Evolutionary conservation across 2,329 filamentous ascomycete genomes (phyloP), one percentile per base, ranked within the genome.

Genomic region (Trichophyton verrucosum): DNA sequence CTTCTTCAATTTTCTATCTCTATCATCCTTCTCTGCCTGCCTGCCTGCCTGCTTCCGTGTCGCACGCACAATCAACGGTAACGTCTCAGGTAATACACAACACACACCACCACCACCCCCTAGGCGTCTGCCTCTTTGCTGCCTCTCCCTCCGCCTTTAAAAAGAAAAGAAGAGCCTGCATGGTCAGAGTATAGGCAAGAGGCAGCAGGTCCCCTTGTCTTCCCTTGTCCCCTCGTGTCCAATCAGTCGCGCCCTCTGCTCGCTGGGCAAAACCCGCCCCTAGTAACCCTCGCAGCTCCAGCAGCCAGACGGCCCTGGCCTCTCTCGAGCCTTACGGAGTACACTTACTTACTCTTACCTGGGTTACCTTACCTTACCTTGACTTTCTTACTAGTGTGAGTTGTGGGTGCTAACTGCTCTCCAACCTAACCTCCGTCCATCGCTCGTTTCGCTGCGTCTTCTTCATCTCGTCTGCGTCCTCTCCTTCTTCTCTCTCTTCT

Each of bases 151-250:
- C 40, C n/a, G 40, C 40, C 15, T n/a, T n/a, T n/a, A 44, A 44
- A 44, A n/a, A 44, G 6, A 44, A 44, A n/a, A 44, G 40, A 13
- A 36, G 33, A 27, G 33, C 7, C 33, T 44, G 40, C 40, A 44
- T 44, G 40, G 40, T 17, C 13, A 44, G n/a, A 44, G 13, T 17
- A 3, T 17, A 44, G 24, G 24, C 17, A 47, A 72, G 33, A 36
- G 33, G 33, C 64, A 3, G 71, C 71, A 8, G 72, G 57, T 2
- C 71, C 71, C 4, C 70, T 66, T 47, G 44, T 24, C 20, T 59
- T 11, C 11, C 33, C 33, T 36, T 36, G 33, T 36, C 33, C 33
- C 8, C 8, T 36, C 33, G 33, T 20, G 59, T 57, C 62, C 62
- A 63, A 63, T 63, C 62, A 63, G 51, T 56, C 62, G 15, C 17